These are phyloP conservation scores for Kazachstania psychrophila DNA, from an alignment of 805 yeast genomes.

Conservation along the genomic window DNA sequence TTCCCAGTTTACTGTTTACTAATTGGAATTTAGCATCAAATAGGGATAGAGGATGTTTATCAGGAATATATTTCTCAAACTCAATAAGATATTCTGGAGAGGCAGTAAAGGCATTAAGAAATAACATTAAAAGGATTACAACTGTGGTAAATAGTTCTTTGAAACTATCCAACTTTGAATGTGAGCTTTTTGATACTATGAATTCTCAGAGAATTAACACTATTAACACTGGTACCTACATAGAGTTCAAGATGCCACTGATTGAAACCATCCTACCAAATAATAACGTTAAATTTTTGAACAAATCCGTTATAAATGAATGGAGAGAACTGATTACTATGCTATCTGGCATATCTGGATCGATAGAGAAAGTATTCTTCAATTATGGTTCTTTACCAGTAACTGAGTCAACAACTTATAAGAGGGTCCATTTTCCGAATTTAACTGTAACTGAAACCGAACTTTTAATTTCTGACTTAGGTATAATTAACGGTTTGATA, in stretches of 20 bases:
- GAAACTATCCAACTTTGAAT: conserved; percentile 9
- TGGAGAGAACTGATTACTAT: conserved; percentile 6
- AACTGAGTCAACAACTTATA: conserved; percentile 33
- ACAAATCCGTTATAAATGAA: not conserved
- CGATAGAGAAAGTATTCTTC: conserved; percentile 37
- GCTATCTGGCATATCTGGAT: not conserved
- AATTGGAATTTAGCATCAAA: too few species aligned
- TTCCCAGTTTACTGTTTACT: too few species aligned
- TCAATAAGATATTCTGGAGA: too few species aligned
- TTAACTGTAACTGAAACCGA: conserved; percentile 53
- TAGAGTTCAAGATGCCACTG: conserved; percentile 48
- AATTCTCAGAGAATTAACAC: conserved; percentile 19
- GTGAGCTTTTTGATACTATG: conserved; percentile 14
- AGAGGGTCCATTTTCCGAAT: conserved; percentile 64
- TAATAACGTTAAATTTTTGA: not conserved
- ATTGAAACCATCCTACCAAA: not conserved
- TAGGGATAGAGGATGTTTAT: too few species aligned
- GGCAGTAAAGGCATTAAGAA: too few species aligned
- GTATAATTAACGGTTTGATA: conserved; percentile 49
- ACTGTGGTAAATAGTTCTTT: too few species aligned
- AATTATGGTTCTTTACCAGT: conserved; percentile 59
- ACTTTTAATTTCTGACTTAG: conserved; percentile 46
- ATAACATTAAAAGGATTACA: too few species aligned
- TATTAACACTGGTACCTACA: conserved; percentile 38
- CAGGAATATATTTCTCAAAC: too few species aligned